These are phyloP conservation scores for Fragaria ananassa DNA, from an alignment of 306 rosid genomes.

Conservation along the genomic window DNA sequence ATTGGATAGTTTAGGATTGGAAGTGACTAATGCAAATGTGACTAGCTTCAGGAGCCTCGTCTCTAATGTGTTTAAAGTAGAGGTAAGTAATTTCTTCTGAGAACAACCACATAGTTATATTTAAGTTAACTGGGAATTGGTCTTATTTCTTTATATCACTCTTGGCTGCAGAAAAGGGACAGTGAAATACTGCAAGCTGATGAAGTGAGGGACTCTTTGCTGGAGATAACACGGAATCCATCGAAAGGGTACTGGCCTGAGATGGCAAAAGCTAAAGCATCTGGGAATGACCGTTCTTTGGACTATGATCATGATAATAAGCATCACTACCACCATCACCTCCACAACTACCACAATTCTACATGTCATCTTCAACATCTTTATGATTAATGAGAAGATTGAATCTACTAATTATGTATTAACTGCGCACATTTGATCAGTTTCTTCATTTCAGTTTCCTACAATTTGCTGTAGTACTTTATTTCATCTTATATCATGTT, in stretches of 20 bases:
- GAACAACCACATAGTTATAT: neutral
- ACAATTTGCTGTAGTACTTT: neutral
- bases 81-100: constrained; percentile 31
- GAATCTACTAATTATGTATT: neutral
- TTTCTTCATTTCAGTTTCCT: neutral
- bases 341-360: constrained; percentile 33
- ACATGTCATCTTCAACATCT: constrained; percentile 7
- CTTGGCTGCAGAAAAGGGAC: constrained; percentile 52
- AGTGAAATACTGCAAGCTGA: constrained; percentile 62
- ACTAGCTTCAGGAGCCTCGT: constrained; percentile 76
- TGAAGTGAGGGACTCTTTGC: constrained; percentile 60
- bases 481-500: neutral
- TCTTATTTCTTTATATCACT: neutral
- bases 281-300: constrained; percentile 33
- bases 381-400: constrained; percentile 2
- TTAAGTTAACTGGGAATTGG: neutral
- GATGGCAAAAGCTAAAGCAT: constrained; percentile 23
- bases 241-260: constrained; percentile 42
- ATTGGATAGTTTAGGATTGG: constrained; percentile 54
- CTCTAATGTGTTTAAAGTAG: constrained; percentile 68
- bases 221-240: constrained; percentile 61
- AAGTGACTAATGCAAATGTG: constrained; percentile 67
- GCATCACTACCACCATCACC: constrained; percentile 29
- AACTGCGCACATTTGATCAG: neutral
- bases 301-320: constrained; percentile 30